A percentile compares a stretch with the other conserved stretches of the same genome.
Evolutionary conservation across 192 early-diverging fungal species (phyloP).

Genomic region (Rhizophagus prolifer): DNA sequence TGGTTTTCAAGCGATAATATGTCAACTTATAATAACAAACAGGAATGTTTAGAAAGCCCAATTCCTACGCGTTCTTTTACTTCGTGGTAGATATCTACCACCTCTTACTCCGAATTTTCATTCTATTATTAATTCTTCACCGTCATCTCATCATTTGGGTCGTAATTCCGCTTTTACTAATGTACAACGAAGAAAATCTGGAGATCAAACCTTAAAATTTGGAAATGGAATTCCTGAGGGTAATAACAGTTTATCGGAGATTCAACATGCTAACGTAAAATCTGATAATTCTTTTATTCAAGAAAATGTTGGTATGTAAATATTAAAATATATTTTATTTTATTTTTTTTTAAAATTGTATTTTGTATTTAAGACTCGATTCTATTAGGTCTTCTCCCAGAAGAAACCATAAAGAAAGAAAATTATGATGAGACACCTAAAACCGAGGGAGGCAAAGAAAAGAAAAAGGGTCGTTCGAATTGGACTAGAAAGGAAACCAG

Average conservation of each 20-base stretch:
- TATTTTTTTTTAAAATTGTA: not conserved
- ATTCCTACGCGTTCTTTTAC: not conserved
- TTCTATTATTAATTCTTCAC: not conserved
- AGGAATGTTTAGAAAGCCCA: not conserved
- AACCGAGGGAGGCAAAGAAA: not conserved
- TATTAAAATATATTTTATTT: not conserved
- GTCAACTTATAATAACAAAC: not conserved
- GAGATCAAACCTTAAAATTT: not conserved
- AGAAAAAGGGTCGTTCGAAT: not conserved
- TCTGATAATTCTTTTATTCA: not conserved
- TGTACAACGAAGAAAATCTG: not conserved
- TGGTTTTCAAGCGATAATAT: not conserved
- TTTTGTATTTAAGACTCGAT: not conserved
- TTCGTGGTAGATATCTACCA: not conserved
- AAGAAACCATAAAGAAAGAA: not conserved
- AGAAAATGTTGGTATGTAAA: not conserved
- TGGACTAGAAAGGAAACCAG: not conserved
- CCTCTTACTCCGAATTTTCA: not conserved
- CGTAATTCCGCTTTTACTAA: not conserved
- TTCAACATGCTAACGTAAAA: not conserved
- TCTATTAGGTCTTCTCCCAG: not conserved
- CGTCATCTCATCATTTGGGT: not conserved
- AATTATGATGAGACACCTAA: not conserved
- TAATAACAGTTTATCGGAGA: not conserved
- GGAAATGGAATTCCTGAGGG: not conserved